These are phyloP conservation scores for Ophiostoma fasciatum DNA, from an alignment of 2,329 filamentous ascomycete species.

Conservation along the genomic window DNA sequence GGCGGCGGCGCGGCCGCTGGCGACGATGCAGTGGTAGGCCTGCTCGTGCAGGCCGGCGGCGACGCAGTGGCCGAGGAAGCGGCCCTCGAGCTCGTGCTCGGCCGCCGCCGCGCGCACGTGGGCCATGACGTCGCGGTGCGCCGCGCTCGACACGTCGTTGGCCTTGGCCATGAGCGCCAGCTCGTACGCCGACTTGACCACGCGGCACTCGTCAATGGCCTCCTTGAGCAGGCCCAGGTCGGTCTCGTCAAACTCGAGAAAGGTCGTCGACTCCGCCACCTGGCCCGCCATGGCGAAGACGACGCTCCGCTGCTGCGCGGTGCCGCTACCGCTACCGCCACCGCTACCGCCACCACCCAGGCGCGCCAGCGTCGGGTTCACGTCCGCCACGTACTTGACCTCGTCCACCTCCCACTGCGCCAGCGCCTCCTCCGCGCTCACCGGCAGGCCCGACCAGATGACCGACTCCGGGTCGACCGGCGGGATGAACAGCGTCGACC, in stretches of 20 bases:
- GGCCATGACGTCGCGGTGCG: conserved; percentile 48
- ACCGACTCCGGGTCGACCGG: conserved; percentile 77
- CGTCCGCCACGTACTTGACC: conserved; percentile 55
- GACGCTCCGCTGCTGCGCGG: conserved; percentile 11
- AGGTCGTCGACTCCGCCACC: conserved; percentile 55
- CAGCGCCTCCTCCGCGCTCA: conserved; percentile 61
- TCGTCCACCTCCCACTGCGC: conserved; percentile 68
- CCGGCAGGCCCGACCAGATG: conserved; percentile 83
- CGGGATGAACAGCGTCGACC: conserved; percentile 80
- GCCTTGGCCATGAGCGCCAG: conserved; percentile 58
- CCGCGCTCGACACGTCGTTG: conserved; percentile 53
- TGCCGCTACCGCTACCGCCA: conserved; percentile 25
- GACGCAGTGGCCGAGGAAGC: conserved; percentile 65
- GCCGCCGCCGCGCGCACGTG: conserved; percentile 50
- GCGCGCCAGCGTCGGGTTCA: conserved; percentile 56
- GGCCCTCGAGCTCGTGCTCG: conserved; percentile 69
- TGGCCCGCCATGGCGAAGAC: conserved; percentile 68
- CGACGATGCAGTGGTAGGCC: conserved; percentile 79
- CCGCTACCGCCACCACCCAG: no score
- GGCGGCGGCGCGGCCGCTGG: conserved; percentile 63
- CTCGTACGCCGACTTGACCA: conserved; percentile 62
- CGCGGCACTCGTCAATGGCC: conserved; percentile 54
- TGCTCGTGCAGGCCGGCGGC: conserved; percentile 64
- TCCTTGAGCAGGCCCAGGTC: conserved; percentile 41
- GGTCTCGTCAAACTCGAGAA: conserved; percentile 53